Evolutionary conservation across 768 basidiomycete species (phyloP).

Genomic region (Leucosporidium creatinivorum): DNA sequence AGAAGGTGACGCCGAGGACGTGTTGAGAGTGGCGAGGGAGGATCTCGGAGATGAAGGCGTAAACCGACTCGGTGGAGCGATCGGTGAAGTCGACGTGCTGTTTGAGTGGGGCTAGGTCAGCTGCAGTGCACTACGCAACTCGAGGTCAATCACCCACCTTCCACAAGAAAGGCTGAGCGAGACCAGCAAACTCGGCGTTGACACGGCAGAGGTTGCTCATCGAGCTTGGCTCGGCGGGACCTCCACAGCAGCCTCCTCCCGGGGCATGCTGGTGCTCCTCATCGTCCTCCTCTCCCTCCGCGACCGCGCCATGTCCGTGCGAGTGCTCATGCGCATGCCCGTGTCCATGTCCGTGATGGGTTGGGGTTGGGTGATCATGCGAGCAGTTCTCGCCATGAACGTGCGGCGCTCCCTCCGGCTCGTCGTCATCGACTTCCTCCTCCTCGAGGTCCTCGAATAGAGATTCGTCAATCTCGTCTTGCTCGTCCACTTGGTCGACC

Average conservation of each 20-base stretch:
- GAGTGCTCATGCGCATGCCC: not conserved
- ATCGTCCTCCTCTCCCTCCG: not conserved
- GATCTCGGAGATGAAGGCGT: slow-evolving; percentile 1
- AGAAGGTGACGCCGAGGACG: slow-evolving; percentile 4
- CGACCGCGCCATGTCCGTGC: not conserved
- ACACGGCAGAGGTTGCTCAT: not conserved
- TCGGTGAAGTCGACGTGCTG: slow-evolving; percentile 4
- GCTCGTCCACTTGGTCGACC: slow-evolving; percentile 50
- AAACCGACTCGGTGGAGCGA: not conserved
- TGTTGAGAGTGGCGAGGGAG: slow-evolving; percentile 5
- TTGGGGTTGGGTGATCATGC: too few relatives aligned
- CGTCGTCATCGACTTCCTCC: not conserved
- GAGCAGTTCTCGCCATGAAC: not conserved
- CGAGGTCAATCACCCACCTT: not conserved
- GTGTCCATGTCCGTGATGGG: not conserved
- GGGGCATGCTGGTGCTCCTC: not conserved
- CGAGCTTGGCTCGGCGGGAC: not conserved
- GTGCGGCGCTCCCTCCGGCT: not conserved
- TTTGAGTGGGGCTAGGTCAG: not conserved
- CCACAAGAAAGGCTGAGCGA: slow-evolving; percentile 4
- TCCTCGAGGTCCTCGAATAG: slow-evolving; percentile 1
- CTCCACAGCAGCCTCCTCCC: not conserved
- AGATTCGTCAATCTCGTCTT: not conserved
- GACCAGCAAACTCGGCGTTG: not conserved
- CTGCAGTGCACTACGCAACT: too few relatives aligned